Percentiles rank a stretch among this genome's conserved stretches.
Conservation (phyloP, 768 basidiomycete genomes). For the Tricholoma flavovirens region DNA sequence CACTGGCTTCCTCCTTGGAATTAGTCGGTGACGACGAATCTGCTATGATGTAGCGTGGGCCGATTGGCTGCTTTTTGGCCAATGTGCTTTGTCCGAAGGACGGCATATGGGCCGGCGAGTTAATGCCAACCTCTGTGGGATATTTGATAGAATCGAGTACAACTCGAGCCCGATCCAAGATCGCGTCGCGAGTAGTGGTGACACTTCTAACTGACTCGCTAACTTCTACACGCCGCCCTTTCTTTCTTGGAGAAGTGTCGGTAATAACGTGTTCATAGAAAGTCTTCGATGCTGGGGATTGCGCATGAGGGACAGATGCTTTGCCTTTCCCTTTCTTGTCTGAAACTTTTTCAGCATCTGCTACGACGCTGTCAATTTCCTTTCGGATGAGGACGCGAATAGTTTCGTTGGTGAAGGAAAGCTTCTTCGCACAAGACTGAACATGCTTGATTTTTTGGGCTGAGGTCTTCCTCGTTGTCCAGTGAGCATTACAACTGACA, state of each 20-base stretch:
- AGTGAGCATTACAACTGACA: conserved; percentile 55
- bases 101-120: conserved; percentile 12
- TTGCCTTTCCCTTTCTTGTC: conserved; percentile 20
- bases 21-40: not conserved
- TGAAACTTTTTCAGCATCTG: conserved; percentile 12
- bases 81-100: conserved; percentile 36
- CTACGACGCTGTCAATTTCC: conserved; percentile 29
- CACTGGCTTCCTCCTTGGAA: conserved; percentile 10
- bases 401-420: conserved; percentile 47
- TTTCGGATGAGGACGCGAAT: conserved; percentile 45
- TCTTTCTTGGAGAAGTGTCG: conserved; percentile 42
- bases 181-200: conserved; percentile 40
- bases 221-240: conserved; percentile 30
- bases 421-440: conserved; percentile 60
- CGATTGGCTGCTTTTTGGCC: conserved; percentile 15
- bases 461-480: conserved; percentile 66
- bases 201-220: conserved; percentile 40
- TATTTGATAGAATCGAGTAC: conserved; percentile 22
- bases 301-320: conserved; percentile 2
- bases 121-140: conserved; percentile 7
- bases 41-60: conserved; percentile 10
- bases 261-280: conserved; percentile 51
- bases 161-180: conserved; percentile 31
- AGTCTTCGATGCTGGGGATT: conserved; percentile 27
- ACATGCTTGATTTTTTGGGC: conserved; percentile 65